Evolutionary conservation across 2,329 filamentous ascomycete genomes (phyloP).

Genomic region (Botrytis medusae): DNA sequence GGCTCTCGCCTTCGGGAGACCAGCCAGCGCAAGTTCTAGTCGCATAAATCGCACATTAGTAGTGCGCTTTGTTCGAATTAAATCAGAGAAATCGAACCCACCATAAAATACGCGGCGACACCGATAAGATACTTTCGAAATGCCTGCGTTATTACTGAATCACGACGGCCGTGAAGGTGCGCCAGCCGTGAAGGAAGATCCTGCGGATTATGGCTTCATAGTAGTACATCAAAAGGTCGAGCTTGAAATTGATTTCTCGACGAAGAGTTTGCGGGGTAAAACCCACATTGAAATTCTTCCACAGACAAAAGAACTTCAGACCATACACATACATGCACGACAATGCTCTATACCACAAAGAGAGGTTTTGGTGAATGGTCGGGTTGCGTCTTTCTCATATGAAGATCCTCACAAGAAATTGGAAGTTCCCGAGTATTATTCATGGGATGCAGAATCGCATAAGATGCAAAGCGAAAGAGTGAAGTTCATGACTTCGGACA

Average conservation of each 20-base stretch:
- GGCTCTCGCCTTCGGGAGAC: conserved; percentile 10
- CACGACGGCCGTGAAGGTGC: conserved; percentile 28
- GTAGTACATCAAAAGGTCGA: conserved; percentile 84
- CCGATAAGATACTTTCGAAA: conserved; percentile 10
- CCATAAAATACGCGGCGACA: background rate
- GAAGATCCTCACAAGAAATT: conserved; percentile 67
- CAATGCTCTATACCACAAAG: conserved; percentile 58
- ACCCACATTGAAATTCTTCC: conserved; percentile 74
- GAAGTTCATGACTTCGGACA: conserved; percentile 40
- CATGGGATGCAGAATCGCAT: conserved; percentile 71
- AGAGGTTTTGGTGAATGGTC: conserved; percentile 51
- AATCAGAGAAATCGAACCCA: background rate
- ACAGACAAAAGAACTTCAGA: conserved; percentile 55
- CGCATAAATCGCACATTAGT: background rate
- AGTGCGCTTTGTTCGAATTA: background rate
- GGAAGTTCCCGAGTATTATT: conserved; percentile 59
- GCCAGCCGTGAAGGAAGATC: conserved; percentile 18
- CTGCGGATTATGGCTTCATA: conserved; percentile 42
- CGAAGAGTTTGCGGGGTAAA: conserved; percentile 71
- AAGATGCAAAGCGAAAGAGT: conserved; percentile 70
- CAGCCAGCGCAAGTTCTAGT: conserved; percentile 5
- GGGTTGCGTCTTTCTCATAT: conserved; percentile 39
- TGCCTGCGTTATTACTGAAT: conserved; percentile 35
- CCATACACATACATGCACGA: conserved; percentile 60
- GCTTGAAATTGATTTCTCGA: conserved; percentile 83